Percentiles rank a stretch among this genome's conserved stretches.
phyloP scores from a whole-genome alignment of 345 rosid species.

The Excoecaria cochinchinensis region DNA sequence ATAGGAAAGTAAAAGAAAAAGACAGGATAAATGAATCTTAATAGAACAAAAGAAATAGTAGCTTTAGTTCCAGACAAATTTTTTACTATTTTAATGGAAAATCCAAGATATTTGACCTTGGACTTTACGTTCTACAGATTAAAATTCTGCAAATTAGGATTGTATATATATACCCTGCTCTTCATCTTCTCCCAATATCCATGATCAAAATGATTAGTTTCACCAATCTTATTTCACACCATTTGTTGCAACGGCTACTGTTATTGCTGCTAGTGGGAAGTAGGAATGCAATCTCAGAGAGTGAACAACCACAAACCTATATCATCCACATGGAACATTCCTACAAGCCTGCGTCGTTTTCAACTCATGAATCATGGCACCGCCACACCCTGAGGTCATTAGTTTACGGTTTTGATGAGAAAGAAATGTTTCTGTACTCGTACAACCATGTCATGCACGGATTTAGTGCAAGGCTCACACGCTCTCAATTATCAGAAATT shows the following conservation, averaged over 20 bases:
- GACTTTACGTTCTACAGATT: too few relatives aligned
- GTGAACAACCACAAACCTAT: constrained; percentile 25
- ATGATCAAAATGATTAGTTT: not conserved
- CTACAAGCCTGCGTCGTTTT: constrained; percentile 32
- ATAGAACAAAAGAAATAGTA: too few relatives aligned
- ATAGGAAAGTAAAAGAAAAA: too few relatives aligned
- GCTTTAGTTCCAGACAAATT: too few relatives aligned
- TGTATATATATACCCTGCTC: not conserved
- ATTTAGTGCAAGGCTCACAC: constrained; percentile 49
- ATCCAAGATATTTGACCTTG: too few relatives aligned
- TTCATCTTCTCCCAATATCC: not conserved
- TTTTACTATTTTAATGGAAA: too few relatives aligned
- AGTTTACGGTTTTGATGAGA: constrained; percentile 9
- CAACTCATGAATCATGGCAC: constrained; percentile 36
- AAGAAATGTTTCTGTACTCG: constrained; percentile 30
- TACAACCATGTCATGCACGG: constrained; percentile 44
- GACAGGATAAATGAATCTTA: too few relatives aligned
- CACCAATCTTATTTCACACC: not conserved
- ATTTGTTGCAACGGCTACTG: not conserved
- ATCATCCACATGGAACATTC: constrained; percentile 39
- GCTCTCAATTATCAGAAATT: constrained; percentile 31
- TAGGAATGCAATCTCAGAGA: constrained; percentile 7
- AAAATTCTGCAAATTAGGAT: not conserved
- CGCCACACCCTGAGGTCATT: constrained; percentile 13
- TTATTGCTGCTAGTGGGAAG: constrained; percentile 1